These are phyloP conservation scores for Aquilaria yunnanensis DNA, from an alignment of 345 rosid genomes.

Conservation along the genomic window DNA sequence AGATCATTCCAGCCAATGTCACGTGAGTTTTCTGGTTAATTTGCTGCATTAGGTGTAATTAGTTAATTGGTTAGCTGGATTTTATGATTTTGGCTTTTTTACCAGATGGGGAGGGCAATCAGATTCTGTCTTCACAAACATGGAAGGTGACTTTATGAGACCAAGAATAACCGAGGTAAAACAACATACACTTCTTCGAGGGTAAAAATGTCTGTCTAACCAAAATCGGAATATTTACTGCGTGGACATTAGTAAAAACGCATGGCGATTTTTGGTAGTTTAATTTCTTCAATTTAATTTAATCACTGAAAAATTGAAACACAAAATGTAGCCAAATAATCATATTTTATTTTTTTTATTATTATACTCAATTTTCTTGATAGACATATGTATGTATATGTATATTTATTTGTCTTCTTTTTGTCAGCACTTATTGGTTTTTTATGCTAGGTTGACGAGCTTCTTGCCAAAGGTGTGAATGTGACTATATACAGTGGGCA, in stretches of 20 bases:
- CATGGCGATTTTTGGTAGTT: too few species aligned
- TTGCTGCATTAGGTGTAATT: not conserved
- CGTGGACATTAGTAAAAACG: too few species aligned
- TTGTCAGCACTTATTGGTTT: not conserved
- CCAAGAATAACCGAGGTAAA: slow-evolving; percentile 67
- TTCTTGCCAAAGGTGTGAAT: slow-evolving; percentile 63
- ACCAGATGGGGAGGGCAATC: slow-evolving; percentile 84
- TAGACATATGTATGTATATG: too few species aligned
- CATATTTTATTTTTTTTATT: not conserved
- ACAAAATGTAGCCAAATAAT: too few species aligned
- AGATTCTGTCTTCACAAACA: slow-evolving; percentile 32
- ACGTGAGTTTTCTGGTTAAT: slow-evolving; percentile 25
- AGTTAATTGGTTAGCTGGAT: not conserved
- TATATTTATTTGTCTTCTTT: too few species aligned
- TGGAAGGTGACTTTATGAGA: slow-evolving; percentile 77
- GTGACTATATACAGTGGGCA: slow-evolving; percentile 90
- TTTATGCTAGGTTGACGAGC: slow-evolving; percentile 57
- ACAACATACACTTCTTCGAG: not conserved
- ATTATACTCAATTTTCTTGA: too few species aligned
- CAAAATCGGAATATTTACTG: too few species aligned
- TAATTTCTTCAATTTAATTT: too few species aligned
- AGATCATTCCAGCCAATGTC: slow-evolving; percentile 64
- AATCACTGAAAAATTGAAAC: too few species aligned
- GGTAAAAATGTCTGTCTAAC: too few species aligned
- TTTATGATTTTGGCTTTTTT: not conserved